Base-by-base conservation (phyloP, 1,284 basidiomycete species). In the Heterobasidion irregulare region DNA sequence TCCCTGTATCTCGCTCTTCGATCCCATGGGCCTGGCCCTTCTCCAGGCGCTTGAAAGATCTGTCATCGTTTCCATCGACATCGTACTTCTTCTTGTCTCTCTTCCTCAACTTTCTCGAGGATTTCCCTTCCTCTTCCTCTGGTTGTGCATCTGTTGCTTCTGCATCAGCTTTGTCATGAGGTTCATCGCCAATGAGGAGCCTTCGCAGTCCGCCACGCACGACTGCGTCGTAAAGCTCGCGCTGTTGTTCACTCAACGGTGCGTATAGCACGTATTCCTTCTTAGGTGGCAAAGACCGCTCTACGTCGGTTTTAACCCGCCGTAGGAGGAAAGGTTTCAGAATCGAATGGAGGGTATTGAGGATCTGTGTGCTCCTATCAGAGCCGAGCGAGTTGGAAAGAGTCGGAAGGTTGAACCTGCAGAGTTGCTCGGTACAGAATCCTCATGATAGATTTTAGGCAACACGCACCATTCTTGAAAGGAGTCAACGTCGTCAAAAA, bases 231-330 rank as follows among this genome's bases (percentile, higher is more conserved):
- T 97, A 98, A 13, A 96, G 75, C 56, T 91, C 83, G 54, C 87
- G 85, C 64, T 98, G 95, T 47, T 78, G 76, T 48, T 82, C 74
- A 47, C 86, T 96, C 6, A 98, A 75, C 0, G 94, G 94, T 0
- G 94, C 93, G 61, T 96, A 97, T 0, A 98, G 77, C 5, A 97
- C 83, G 62, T 98, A 98, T 72, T 98, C 95, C 70, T 96, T 98
- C 77, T 98, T 98, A 1, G 88, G 89, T 0, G 87, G 88, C 8
- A 98, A 75, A 53, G 83, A 78, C 54, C 82, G 80, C 66, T 94
- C 92, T 8, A 98, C 95, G 60, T 99, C 96, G 18, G 76, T 84
- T 70, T 98, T 98, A 59, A 98, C 78, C 16, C 95, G 84, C 8
- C 95, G 84, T 0, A 98, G 77, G n/a, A 98, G 79, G 78, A 97